A percentile compares a stretch with the other conserved stretches of the same genome.
Conservation (phyloP, 2,329 filamentous ascomycete genomes). For the Ophiostoma himal-ulmi region DNA sequence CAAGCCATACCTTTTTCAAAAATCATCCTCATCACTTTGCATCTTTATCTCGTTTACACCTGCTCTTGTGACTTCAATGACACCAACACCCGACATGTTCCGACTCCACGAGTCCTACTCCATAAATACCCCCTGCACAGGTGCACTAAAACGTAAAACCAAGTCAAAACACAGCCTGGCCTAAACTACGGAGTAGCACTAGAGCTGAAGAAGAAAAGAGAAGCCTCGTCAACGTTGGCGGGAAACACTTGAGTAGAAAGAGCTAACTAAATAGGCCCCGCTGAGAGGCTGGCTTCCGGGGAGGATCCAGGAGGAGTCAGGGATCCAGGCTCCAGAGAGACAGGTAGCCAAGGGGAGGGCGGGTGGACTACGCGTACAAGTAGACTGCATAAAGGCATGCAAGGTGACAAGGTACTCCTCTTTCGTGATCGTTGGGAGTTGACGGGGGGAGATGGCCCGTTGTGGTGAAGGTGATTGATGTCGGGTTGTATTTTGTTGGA, state of each 20-base stretch:
- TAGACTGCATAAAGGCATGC: not conserved
- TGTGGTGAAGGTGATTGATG: no score
- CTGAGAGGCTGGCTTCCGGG: not conserved
- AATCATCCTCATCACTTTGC: no score
- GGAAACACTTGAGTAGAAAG: not conserved
- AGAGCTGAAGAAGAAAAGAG: slow-evolving; percentile 5
- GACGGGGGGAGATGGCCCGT: not conserved
- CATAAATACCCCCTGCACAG: not conserved
- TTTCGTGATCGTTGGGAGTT: not conserved
- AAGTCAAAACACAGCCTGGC: not conserved
- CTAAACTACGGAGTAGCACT: not conserved
- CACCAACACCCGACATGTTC: not conserved
- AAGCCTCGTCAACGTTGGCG: not conserved
- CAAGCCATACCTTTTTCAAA: no score
- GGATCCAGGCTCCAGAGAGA: not conserved
- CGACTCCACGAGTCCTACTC: not conserved
- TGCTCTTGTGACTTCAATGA: not conserved
- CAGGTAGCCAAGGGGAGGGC: no score
- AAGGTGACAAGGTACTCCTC: not conserved
- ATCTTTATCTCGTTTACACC: not conserved
- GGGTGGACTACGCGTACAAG: not conserved
- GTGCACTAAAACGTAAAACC: not conserved
- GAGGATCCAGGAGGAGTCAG: not conserved
- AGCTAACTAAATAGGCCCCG: no score
- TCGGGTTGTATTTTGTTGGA: not conserved